A percentile compares a stretch with the other conserved stretches of the same genome.
These are phyloP conservation scores for Venturia effusa DNA, from an alignment of 2,329 filamentous ascomycete genomes.

Conservation along the genomic window DNA sequence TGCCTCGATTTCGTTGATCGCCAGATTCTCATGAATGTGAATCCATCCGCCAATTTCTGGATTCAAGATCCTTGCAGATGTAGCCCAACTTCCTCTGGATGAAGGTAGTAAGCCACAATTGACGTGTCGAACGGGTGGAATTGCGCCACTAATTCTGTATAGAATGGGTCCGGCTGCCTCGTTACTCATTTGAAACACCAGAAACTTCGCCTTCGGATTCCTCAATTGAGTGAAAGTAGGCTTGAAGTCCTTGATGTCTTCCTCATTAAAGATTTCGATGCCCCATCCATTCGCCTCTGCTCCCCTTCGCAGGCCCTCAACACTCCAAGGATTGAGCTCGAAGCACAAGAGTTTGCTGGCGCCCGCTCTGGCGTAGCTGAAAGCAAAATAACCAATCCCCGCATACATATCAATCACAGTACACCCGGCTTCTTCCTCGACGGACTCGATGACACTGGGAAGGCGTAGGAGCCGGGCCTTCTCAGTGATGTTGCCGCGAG, in stretches of 20 bases:
- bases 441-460: slow-evolving; percentile 21
- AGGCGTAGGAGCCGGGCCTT: slow-evolving; percentile 61
- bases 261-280: not conserved
- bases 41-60: slow-evolving; percentile 40
- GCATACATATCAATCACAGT: slow-evolving; percentile 68
- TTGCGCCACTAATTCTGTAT: slow-evolving; percentile 13
- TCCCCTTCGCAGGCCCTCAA: slow-evolving; percentile 34
- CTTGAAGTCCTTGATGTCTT: not conserved
- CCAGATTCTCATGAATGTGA: slow-evolving; percentile 51
- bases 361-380: slow-evolving; percentile 66
- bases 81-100: slow-evolving; percentile 38
- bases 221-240: not conserved
- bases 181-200: slow-evolving; percentile 33
- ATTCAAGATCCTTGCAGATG: slow-evolving; percentile 39
- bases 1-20: slow-evolving; percentile 31
- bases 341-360: slow-evolving; percentile 64
- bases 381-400: slow-evolving; percentile 89
- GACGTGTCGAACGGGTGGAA: slow-evolving; percentile 41
- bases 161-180: slow-evolving; percentile 22
- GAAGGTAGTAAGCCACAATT: slow-evolving; percentile 48
- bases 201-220: slow-evolving; percentile 15
- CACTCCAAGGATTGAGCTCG: slow-evolving; percentile 62
- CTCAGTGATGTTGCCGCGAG: slow-evolving; percentile 78
- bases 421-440: slow-evolving; percentile 18
- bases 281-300: slow-evolving; percentile 30